Evolutionary conservation across 768 basidiomycete genomes (phyloP).

Genomic region (Pleurotus cornucopiae): DNA sequence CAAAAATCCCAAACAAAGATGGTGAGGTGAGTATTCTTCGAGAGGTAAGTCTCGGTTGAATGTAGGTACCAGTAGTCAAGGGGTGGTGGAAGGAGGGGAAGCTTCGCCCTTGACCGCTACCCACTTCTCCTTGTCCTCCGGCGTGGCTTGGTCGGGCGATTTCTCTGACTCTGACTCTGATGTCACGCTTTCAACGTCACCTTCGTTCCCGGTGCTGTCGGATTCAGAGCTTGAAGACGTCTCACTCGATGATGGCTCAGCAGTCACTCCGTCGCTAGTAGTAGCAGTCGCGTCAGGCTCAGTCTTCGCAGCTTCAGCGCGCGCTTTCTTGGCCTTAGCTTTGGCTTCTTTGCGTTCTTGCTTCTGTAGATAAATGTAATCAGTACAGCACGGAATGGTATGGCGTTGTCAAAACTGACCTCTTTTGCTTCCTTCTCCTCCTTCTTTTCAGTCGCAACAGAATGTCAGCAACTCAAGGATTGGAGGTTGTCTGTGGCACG

Average conservation of each 20-base stretch:
- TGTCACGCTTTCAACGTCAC: conserved; percentile 70
- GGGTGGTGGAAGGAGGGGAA: conserved; percentile 14
- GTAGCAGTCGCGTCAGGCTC: conserved; percentile 28
- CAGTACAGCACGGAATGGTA: conserved; percentile 1
- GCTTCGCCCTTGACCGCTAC: conserved; percentile 58
- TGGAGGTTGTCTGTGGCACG: conserved; percentile 2
- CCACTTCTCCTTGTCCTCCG: conserved; percentile 63
- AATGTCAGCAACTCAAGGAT: conserved; percentile 5
- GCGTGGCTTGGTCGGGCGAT: conserved; percentile 24
- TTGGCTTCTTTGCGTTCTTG: conserved; percentile 53
- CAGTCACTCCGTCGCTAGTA: conserved; percentile 13
- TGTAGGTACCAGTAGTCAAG: conserved; percentile 10
- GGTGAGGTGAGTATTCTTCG: conserved; percentile 1
- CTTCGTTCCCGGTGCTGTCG: conserved; percentile 61
- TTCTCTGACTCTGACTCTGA: conserved; percentile 69
- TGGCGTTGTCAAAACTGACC: conserved; percentile 25
- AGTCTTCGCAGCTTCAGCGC: conserved; percentile 26
- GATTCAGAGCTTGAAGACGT: conserved; percentile 52
- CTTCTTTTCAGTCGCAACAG: conserved; percentile 24
- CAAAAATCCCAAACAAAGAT: conserved; percentile 9
- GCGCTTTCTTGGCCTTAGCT: conserved; percentile 51
- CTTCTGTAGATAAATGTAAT: conserved; percentile 18
- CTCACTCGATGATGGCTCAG: conserved; percentile 18
- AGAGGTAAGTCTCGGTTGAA: not conserved
- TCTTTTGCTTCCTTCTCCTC: conserved; percentile 51